Base-by-base conservation (phyloP, 2,329 filamentous ascomycete genomes). In the Immersiporthe knoxdaviesiana region DNA sequence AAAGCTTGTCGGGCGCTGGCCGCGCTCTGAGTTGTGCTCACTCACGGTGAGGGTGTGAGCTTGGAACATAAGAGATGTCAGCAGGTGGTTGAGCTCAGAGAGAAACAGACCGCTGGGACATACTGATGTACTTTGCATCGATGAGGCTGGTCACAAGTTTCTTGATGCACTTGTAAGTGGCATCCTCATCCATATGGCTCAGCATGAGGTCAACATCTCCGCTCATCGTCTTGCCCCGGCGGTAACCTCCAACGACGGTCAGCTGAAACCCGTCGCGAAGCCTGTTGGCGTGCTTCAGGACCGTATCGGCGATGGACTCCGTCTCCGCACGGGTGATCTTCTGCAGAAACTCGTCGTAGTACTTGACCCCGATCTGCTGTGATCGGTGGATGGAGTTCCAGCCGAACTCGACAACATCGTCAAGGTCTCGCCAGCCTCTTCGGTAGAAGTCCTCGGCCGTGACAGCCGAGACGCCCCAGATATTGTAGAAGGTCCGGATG, bases 361-460 rank as follows among this genome's bases (percentile, higher is more conserved):
- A 97, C 77, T 98, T 98, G 59, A 97, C 83, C 0, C 96, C 95
- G 67, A 98, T 97, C 77, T 98, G 94, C 78, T 97, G 95, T 1
- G 93, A 91, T 16, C 94, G 88, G 0, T 85, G 91, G 1, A 98
- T 83, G 0, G 79, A 84, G 27, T 83, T 77, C 95, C 95, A 98
- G 14, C 92, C 94, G 74, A 89, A 86, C 75, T 97, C 92, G 54
- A 97, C 84, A 3, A 98, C 82, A 74, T 98, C 94, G 74, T 97
- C 93, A 0, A 97, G 82, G 70, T 96, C 91, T 70, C 88, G 85
- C 92, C 93, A 97, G 37, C 92, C 87, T 71, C 88, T 89, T 21
- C 88, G 85, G 78, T 94, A 96, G 74, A 97, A 97, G 1, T 94
- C 88, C 21, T 90, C 85, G 0, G 95, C 94, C 0, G 91, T 96